Evolutionary conservation across 805 yeast genomes (phyloP).

Genomic region (Saccharomyces kudriavzevii): DNA sequence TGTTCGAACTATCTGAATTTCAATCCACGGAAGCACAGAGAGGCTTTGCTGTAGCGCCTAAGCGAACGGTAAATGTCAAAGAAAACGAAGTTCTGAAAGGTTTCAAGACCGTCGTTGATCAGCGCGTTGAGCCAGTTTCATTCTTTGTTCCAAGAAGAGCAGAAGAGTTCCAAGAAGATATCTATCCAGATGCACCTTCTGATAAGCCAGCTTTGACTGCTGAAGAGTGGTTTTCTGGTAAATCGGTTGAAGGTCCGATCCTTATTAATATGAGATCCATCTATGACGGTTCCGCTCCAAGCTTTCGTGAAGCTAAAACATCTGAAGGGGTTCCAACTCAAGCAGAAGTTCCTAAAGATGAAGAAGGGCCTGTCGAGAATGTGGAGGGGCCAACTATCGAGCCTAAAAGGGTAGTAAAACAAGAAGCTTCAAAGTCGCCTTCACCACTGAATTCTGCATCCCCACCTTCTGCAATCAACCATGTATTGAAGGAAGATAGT

Average conservation of each 20-base stretch:
- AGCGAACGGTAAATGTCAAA: constrained; percentile 63
- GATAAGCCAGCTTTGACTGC: constrained; percentile 70
- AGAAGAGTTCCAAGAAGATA: constrained; percentile 86
- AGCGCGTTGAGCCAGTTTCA: constrained; percentile 79
- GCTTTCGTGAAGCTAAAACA: constrained; percentile 31
- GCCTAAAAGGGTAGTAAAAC: constrained; percentile 38
- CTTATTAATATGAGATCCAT: constrained; percentile 66
- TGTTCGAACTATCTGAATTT: constrained; percentile 80
- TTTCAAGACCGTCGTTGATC: constrained; percentile 83
- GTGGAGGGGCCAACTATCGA: constrained; percentile 2
- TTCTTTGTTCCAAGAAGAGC: constrained; percentile 91
- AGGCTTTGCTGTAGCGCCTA: constrained; percentile 88
- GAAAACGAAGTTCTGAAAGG: constrained; percentile 79
- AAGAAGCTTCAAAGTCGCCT: constrained; percentile 44
- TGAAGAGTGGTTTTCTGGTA: constrained; percentile 72
- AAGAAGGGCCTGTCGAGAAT: constrained; percentile 7
- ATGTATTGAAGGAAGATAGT: constrained; percentile 17
- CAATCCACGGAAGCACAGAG: constrained; percentile 89
- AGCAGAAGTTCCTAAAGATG: constrained; percentile 5
- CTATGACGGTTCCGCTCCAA: constrained; percentile 65
- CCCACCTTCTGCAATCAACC: constrained; percentile 11
- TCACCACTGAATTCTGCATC: constrained; percentile 1
- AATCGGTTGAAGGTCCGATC: constrained; percentile 74
- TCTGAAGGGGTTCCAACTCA: constrained; percentile 34
- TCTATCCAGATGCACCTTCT: constrained; percentile 87